These are phyloP conservation scores for Aspergillus tanneri DNA, from an alignment of 2,329 filamentous ascomycete genomes.

Conservation along the genomic window DNA sequence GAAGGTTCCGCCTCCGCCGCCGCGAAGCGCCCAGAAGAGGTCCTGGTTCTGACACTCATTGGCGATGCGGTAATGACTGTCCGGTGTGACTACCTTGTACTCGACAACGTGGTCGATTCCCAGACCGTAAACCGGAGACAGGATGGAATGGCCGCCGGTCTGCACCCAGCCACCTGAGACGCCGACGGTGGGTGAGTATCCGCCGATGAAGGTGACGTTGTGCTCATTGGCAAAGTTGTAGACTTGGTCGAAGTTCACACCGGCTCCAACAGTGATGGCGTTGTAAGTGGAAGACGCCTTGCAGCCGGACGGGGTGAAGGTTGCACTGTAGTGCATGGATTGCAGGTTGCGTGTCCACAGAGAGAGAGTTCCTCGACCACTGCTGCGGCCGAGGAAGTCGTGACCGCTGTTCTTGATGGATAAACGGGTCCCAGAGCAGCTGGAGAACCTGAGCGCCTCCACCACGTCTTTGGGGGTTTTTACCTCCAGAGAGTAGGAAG, in stretches of 20 bases:
- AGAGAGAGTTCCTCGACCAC: slow-evolving; percentile 37
- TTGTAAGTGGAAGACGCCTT: slow-evolving; percentile 41
- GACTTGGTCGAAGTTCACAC: slow-evolving; percentile 13
- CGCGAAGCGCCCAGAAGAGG: slow-evolving; percentile 53
- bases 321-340: slow-evolving; percentile 27
- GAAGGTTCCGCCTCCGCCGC: slow-evolving; percentile 38
- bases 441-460: slow-evolving; percentile 11
- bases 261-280: slow-evolving; percentile 41
- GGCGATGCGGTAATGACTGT: slow-evolving; percentile 47
- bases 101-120: slow-evolving; percentile 53
- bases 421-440: slow-evolving; percentile 35
- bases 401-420: slow-evolving; percentile 59
- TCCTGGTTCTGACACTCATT: slow-evolving; percentile 46
- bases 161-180: slow-evolving; percentile 48
- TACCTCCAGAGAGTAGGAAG: slow-evolving; percentile 12
- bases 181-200: slow-evolving; percentile 44
- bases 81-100: slow-evolving; percentile 50
- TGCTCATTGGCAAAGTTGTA: slow-evolving; percentile 11
- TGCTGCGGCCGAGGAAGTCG: slow-evolving; percentile 47
- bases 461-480: slow-evolving; percentile 8
- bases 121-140: slow-evolving; percentile 47
- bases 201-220: slow-evolving; percentile 11
- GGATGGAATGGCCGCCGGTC: slow-evolving; percentile 56
- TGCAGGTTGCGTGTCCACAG: slow-evolving; percentile 47
- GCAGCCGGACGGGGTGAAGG: slow-evolving; percentile 14